These are phyloP conservation scores for Rosa persica DNA, from an alignment of 306 rosid genomes.

Conservation along the genomic window DNA sequence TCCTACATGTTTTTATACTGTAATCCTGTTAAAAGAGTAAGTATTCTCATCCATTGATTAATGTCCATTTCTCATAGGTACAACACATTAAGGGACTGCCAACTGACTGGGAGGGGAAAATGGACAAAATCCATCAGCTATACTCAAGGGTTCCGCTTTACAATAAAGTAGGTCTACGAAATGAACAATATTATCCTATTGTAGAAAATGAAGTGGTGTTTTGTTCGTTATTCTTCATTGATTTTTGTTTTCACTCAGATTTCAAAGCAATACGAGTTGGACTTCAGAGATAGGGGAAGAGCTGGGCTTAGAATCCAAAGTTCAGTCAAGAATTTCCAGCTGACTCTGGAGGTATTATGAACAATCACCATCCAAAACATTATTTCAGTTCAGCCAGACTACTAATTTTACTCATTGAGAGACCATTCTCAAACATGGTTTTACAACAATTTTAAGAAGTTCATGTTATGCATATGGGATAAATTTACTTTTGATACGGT, in stretches of 20 bases:
- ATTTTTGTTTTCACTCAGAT: constrained; percentile 40
- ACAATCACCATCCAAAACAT: background rate
- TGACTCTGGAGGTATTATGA: constrained; percentile 66
- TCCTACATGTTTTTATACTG: background rate
- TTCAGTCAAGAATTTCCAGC: constrained; percentile 88
- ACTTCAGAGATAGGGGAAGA: constrained; percentile 86
- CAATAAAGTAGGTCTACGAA: constrained; percentile 54
- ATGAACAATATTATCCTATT: constrained; percentile 1
- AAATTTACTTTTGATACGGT: background rate
- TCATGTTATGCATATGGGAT: background rate
- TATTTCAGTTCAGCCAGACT: background rate
- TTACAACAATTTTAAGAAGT: background rate
- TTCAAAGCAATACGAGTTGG: constrained; percentile 77
- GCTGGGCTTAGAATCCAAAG: constrained; percentile 63
- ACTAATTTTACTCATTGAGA: background rate
- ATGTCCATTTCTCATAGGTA: constrained; percentile 34
- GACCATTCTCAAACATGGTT: background rate
- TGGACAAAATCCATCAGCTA: constrained; percentile 63
- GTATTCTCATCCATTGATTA: background rate
- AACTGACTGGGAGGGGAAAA: constrained; percentile 63
- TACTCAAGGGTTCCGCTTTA: constrained; percentile 69
- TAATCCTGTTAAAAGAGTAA: background rate
- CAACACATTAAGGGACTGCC: constrained; percentile 72
- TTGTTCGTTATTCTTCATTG: background rate
- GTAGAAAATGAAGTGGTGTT: background rate